Conservation (phyloP, 108 stramenopile species). For the Hondaea fermentalgiana region DNA sequence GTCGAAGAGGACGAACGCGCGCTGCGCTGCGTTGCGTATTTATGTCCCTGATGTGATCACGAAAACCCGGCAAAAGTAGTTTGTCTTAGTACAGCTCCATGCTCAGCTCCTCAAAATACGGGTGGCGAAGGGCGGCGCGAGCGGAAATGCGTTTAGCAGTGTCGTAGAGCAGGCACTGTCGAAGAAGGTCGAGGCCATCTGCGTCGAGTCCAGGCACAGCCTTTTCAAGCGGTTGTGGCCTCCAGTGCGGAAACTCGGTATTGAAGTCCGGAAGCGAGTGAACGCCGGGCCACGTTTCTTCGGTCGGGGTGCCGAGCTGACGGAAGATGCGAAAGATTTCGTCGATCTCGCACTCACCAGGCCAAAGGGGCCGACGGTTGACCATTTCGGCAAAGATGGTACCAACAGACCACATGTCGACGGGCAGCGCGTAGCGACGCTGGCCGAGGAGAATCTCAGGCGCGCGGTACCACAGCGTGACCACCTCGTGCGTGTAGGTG, state of each 20-base stretch:
- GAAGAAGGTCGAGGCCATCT: background rate
- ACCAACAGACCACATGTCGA: slow-evolving; percentile 92
- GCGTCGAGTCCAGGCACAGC: background rate
- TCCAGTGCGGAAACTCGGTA: slow-evolving; percentile 72
- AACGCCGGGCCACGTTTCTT: slow-evolving; percentile 84
- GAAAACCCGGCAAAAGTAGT: too few relatives aligned
- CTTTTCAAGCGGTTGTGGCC: slow-evolving; percentile 19
- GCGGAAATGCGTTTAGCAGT: slow-evolving; percentile 90
- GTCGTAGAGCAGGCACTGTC: slow-evolving; percentile 71
- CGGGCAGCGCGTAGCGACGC: slow-evolving; percentile 81
- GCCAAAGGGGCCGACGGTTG: slow-evolving; percentile 86
- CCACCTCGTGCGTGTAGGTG: slow-evolving; percentile 81
- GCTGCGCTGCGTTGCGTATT: background rate
- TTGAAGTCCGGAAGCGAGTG: slow-evolving; percentile 76
- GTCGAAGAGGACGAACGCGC: background rate
- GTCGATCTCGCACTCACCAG: slow-evolving; percentile 95
- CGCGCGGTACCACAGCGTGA: slow-evolving; percentile 97
- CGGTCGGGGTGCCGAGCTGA: slow-evolving; percentile 82
- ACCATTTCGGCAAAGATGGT: slow-evolving; percentile 97
- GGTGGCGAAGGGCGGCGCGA: slow-evolving; percentile 81
- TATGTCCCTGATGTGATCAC: background rate
- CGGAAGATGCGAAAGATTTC: slow-evolving; percentile 92
- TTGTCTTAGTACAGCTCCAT: slow-evolving; percentile 45
- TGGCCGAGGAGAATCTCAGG: slow-evolving; percentile 90
- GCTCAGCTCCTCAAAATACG: slow-evolving; percentile 91